phyloP scores from a whole-genome alignment of 768 basidiomycete species.

The Leccinum barrowsii region DNA sequence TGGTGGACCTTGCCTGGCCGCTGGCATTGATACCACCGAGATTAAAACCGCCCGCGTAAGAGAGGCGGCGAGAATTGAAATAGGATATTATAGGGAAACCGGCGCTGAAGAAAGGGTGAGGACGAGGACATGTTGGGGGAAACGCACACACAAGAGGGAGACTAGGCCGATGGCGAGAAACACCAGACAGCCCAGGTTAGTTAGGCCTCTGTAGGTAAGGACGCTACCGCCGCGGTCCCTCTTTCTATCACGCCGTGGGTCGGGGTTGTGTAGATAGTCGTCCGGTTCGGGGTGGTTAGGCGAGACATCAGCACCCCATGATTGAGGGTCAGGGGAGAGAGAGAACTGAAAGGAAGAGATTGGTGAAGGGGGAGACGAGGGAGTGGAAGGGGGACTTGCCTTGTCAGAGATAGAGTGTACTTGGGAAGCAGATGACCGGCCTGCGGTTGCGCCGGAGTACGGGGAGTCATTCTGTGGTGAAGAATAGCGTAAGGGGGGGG shows the following conservation, averaged over 20 bases:
- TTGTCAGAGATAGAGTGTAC: slow-evolving; percentile 57
- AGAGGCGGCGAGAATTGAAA: slow-evolving; percentile 43
- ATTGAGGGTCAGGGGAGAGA: slow-evolving; percentile 66
- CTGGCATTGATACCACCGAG: slow-evolving; percentile 73
- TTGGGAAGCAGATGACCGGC: slow-evolving; percentile 27
- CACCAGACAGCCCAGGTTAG: slow-evolving; percentile 68
- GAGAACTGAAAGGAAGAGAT: slow-evolving; percentile 49
- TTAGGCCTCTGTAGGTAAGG: slow-evolving; percentile 65
- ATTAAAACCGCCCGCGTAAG: slow-evolving; percentile 61
- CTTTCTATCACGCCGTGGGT: slow-evolving; percentile 58
- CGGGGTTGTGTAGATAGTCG: slow-evolving; percentile 72
- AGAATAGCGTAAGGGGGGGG: neutral
- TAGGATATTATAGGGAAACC: slow-evolving; percentile 63
- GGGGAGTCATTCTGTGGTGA: slow-evolving; percentile 38
- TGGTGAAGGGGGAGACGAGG: neutral
- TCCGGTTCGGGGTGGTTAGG: slow-evolving; percentile 56
- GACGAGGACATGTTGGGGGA: neutral
- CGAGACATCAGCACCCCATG: slow-evolving; percentile 68
- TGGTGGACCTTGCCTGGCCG: slow-evolving; percentile 51
- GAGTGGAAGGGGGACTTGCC: slow-evolving; percentile 28
- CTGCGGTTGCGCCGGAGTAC: slow-evolving; percentile 33
- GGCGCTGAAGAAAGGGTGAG: slow-evolving; percentile 38
- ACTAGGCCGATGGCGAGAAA: slow-evolving; percentile 51
- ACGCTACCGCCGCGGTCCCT: slow-evolving; percentile 53
- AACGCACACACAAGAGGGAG: slow-evolving; percentile 52